A percentile compares a stretch with the other conserved stretches of the same genome.
Conservation (phyloP, 176 grass and related monocot genomes). For the Musa schizocarpa region DNA sequence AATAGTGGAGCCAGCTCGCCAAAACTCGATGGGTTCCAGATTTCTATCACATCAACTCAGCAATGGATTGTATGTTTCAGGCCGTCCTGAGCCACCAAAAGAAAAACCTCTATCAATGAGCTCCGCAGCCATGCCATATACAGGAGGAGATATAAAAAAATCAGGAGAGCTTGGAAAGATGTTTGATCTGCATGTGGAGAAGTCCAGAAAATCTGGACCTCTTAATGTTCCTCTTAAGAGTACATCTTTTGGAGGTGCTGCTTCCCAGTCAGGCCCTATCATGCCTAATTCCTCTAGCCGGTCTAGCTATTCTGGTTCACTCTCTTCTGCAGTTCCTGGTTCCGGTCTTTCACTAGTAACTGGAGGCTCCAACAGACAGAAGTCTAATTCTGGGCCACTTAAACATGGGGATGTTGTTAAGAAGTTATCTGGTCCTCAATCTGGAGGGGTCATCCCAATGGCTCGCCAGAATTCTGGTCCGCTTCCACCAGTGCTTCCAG, state of each 20-base stretch:
- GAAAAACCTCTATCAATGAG: constrained; percentile 67
- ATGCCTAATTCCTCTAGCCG: constrained; percentile 37
- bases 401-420: constrained; percentile 74
- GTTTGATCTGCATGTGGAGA: constrained; percentile 89
- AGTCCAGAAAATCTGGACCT: constrained; percentile 92
- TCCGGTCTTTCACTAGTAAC: constrained; percentile 2
- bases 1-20: constrained; percentile 23
- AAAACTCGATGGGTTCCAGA: constrained; percentile 59
- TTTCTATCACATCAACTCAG: constrained; percentile 79
- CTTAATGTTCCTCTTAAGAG: constrained; percentile 48
- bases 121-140: constrained; percentile 75
- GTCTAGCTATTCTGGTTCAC: constrained; percentile 71
- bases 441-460: constrained; percentile 84
- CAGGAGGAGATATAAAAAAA: constrained; percentile 87
- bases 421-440: constrained; percentile 77
- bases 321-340: constrained; percentile 52
- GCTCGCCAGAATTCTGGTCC: constrained; percentile 78
- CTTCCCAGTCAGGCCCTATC: constrained; percentile 70
- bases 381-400: constrained; percentile 83
- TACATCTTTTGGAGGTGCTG: constrained; percentile 46
- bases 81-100: constrained; percentile 75
- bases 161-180: constrained; percentile 92
- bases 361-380: constrained; percentile 46
- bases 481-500: constrained; percentile 69
- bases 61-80: constrained; percentile 92